These are phyloP conservation scores for Aspergillus flavus DNA, from an alignment of 2,329 filamentous ascomycete genomes.

Conservation along the genomic window DNA sequence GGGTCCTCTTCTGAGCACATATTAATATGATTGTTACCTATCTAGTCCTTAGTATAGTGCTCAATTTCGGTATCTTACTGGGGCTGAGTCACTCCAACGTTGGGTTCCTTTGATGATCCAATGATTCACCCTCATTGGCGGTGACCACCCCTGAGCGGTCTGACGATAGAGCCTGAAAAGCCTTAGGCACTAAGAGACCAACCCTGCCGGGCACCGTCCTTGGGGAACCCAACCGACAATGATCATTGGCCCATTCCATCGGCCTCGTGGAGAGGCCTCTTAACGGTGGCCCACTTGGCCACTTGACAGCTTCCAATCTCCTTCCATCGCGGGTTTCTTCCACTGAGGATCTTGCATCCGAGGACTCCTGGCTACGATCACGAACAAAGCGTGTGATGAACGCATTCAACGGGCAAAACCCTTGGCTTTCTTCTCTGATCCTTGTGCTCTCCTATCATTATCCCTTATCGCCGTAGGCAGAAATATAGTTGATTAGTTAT, in stretches of 20 bases:
- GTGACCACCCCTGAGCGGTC: constrained; percentile 2
- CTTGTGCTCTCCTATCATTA: neutral
- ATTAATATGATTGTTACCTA: neutral
- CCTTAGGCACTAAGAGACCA: constrained; percentile 5
- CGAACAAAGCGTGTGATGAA: constrained; percentile 12
- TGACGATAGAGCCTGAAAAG: neutral
- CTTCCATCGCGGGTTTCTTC: constrained; percentile 19
- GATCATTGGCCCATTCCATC: constrained; percentile 17
- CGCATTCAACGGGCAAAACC: neutral
- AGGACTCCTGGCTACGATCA: constrained; percentile 29
- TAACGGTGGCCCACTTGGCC: constrained; percentile 25
- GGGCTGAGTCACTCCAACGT: neutral
- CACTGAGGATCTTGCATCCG: constrained; percentile 27
- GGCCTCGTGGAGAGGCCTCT: constrained; percentile 19
- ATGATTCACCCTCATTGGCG: neutral
- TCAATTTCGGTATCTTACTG: neutral
- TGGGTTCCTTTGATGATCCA: neutral
- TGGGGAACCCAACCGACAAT: constrained; percentile 5
- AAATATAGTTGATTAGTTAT: neutral
- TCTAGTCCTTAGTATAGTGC: neutral
- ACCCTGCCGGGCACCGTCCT: neutral
- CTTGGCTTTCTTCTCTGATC: neutral
- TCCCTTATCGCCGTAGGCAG: neutral
- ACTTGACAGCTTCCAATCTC: constrained; percentile 28
- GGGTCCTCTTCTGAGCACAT: neutral